Evolutionary conservation across 2,329 filamentous ascomycete genomes (phyloP).

Genomic region (Neospermospora avenae): DNA sequence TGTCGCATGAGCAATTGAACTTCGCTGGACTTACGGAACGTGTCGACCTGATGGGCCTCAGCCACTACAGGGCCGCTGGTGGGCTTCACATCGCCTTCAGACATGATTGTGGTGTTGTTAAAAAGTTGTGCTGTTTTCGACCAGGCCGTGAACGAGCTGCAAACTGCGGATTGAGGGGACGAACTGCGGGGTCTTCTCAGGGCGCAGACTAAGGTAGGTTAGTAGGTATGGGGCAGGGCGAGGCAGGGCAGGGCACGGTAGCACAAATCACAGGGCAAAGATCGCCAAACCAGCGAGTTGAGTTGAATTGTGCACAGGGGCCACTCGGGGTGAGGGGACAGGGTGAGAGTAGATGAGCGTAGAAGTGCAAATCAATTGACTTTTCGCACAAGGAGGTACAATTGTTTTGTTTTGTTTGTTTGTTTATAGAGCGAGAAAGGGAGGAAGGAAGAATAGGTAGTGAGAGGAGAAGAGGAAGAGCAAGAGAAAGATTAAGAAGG

Average conservation of each 20-base stretch:
- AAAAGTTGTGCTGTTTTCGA: constrained; percentile 1
- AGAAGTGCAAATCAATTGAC: neutral
- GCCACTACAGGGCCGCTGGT: constrained; percentile 59
- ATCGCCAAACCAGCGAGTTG: constrained; percentile 7
- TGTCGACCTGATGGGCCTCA: constrained; percentile 75
- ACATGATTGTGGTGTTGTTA: constrained; percentile 39
- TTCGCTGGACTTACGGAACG: constrained; percentile 53
- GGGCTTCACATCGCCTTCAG: constrained; percentile 38
- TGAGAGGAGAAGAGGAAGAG: neutral
- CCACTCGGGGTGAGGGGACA: neutral
- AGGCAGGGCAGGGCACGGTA: neutral
- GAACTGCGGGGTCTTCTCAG: constrained; percentile 3
- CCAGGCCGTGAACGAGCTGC: neutral
- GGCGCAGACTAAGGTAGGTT: too few species aligned
- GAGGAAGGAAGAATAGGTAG: neutral
- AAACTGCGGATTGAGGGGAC: neutral
- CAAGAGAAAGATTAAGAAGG: neutral
- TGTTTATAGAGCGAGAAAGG: neutral
- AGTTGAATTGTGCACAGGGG: neutral
- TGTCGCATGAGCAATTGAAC: neutral
- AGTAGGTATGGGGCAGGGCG: neutral
- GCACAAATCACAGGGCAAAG: constrained; percentile 1
- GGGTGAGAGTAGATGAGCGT: neutral
- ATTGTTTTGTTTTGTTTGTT: neutral
- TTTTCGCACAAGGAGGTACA: neutral